Percentiles rank a stretch among this genome's conserved stretches.
These are phyloP conservation scores for Holtermannia corniformis DNA, from an alignment of 768 basidiomycete species.

Conservation along the genomic window DNA sequence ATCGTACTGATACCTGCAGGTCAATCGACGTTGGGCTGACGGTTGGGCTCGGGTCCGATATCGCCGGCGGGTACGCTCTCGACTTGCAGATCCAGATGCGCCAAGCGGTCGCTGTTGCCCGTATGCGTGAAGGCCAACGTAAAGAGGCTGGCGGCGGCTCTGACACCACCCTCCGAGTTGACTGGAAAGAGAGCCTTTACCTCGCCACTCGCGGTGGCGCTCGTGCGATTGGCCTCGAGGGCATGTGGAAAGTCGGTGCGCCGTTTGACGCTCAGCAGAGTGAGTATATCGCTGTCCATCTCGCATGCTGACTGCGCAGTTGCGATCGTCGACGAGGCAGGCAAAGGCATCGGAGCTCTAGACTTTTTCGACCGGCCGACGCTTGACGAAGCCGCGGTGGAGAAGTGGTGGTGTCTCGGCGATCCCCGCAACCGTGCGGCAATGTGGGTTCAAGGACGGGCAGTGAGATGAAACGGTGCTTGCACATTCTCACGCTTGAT, in stretches of 20 bases:
- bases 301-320: constrained; percentile 41
- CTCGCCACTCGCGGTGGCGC: constrained; percentile 76
- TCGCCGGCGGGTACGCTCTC: constrained; percentile 74
- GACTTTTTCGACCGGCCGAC: constrained; percentile 55
- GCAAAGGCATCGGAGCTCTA: constrained; percentile 51
- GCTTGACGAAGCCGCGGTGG: constrained; percentile 46
- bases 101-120: constrained; percentile 60
- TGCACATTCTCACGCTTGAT: too few relatives aligned
- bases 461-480: too few relatives aligned
- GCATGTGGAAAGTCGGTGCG: constrained; percentile 27
- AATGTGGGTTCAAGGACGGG: constrained; percentile 70
- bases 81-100: constrained; percentile 75
- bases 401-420: constrained; percentile 87
- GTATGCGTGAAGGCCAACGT: constrained; percentile 54
- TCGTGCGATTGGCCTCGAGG: constrained; percentile 53
- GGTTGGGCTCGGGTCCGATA: constrained; percentile 74
- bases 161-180: constrained; percentile 47
- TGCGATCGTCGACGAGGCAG: constrained; percentile 45
- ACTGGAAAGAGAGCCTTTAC: constrained; percentile 74
- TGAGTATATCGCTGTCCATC: constrained; percentile 4
- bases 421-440: constrained; percentile 55
- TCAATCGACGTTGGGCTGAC: constrained; percentile 56
- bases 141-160: constrained; percentile 2
- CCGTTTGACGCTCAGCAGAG: constrained; percentile 41
- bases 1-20: constrained; percentile 48